These are phyloP conservation scores for Inonotus hispidus DNA, from an alignment of 1,284 basidiomycete genomes.

Conservation along the genomic window DNA sequence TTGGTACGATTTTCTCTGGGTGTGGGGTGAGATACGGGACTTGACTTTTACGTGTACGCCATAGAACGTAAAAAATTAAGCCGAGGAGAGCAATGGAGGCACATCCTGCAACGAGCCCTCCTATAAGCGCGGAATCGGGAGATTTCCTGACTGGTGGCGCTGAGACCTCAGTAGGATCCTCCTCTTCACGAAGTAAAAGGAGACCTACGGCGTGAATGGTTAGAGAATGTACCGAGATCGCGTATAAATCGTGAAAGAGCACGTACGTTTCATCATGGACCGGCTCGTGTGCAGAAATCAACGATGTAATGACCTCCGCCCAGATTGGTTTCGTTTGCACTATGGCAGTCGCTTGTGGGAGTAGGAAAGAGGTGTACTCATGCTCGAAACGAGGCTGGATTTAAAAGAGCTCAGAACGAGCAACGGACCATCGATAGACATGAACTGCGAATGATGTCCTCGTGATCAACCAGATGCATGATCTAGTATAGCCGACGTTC, in stretches of 20 bases:
- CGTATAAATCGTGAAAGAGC: no score
- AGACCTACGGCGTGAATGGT: neutral
- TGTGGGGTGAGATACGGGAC: neutral
- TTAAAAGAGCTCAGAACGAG: neutral
- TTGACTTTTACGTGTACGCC: constrained; percentile 12
- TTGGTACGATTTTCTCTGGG: neutral
- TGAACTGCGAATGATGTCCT: neutral
- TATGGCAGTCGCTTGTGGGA: neutral
- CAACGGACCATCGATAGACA: neutral
- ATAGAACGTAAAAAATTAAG: constrained; percentile 17
- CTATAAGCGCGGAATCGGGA: constrained; percentile 14
- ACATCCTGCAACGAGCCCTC: constrained; percentile 13
- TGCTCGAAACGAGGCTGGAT: neutral
- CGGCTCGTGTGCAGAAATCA: no score
- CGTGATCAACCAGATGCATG: no score
- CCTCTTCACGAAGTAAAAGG: neutral
- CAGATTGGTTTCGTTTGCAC: no score
- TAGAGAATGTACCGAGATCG: no score
- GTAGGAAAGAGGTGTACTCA: neutral
- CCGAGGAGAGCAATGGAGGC: constrained; percentile 6
- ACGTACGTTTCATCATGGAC: no score
- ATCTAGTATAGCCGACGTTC: no score
- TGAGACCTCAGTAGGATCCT: neutral
- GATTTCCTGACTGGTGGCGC: constrained; percentile 5
- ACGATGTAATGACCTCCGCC: no score